Evolutionary conservation across 768 basidiomycete genomes (phyloP).

Genomic region (Lyophyllum atratum): DNA sequence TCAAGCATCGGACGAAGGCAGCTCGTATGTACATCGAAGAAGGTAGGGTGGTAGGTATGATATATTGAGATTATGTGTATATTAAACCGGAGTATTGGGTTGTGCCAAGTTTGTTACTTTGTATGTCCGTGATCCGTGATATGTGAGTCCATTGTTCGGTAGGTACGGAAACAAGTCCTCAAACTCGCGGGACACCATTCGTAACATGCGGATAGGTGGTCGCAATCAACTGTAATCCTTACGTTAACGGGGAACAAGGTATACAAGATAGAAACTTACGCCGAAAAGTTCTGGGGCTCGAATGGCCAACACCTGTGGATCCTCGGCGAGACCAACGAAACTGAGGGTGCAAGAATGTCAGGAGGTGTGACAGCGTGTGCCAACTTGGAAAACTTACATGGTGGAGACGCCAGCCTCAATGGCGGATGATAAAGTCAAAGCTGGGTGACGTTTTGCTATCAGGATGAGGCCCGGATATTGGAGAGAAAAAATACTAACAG

Average conservation of each 20-base stretch:
- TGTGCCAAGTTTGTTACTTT: neutral
- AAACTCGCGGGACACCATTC: slow-evolving; percentile 46
- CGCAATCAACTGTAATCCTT: slow-evolving; percentile 57
- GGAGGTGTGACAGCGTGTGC: neutral
- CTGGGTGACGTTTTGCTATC: slow-evolving; percentile 31
- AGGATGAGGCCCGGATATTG: neutral
- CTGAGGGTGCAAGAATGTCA: slow-evolving; percentile 31
- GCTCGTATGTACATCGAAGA: no score
- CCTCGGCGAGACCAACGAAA: slow-evolving; percentile 84
- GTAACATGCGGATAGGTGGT: slow-evolving; percentile 71
- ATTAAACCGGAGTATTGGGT: no score
- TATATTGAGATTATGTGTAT: no score
- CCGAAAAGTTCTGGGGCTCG: slow-evolving; percentile 73
- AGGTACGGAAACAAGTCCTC: neutral
- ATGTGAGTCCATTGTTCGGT: neutral
- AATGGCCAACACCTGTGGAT: slow-evolving; percentile 74
- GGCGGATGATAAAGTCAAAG: slow-evolving; percentile 67
- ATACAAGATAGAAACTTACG: slow-evolving; percentile 35
- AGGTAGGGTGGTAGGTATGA: no score
- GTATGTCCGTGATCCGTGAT: neutral
- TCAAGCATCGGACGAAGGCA: no score
- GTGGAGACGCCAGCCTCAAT: slow-evolving; percentile 89
- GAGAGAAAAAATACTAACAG: slow-evolving; percentile 43
- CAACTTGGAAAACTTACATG: slow-evolving; percentile 50
- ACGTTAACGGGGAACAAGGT: neutral